These are phyloP conservation scores for Rubus parviflorus DNA, from an alignment of 306 rosid species.

Conservation along the genomic window DNA sequence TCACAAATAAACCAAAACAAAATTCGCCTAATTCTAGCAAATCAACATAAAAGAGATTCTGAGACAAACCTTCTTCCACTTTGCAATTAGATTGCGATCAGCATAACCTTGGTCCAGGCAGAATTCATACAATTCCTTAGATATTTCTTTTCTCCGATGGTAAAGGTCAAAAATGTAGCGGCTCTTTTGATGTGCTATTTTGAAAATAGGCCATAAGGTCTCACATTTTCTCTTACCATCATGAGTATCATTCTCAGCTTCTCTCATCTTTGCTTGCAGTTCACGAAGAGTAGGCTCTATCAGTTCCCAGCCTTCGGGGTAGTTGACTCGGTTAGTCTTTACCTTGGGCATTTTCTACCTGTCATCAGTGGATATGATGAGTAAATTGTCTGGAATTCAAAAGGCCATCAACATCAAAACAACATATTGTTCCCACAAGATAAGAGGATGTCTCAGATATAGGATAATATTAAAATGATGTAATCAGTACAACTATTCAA, in stretches of 20 bases:
- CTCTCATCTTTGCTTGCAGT: constrained; percentile 94
- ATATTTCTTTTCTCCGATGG: constrained; percentile 48
- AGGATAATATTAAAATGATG: background rate
- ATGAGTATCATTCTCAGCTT: constrained; percentile 54
- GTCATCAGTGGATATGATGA: constrained; percentile 16
- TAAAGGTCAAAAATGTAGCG: constrained; percentile 48
- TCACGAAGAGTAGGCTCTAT: constrained; percentile 87
- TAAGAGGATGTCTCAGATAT: background rate
- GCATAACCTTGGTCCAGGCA: constrained; percentile 50
- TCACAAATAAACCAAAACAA: background rate
- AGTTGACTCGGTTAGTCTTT: constrained; percentile 77
- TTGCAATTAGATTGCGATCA: constrained; percentile 48
- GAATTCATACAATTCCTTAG: constrained; percentile 46
- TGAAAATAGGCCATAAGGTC: constrained; percentile 52
- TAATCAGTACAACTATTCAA: background rate
- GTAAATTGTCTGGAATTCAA: constrained; percentile 5
- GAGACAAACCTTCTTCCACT: constrained; percentile 49
- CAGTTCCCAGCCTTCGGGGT: constrained; percentile 92
- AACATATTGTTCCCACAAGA: background rate
- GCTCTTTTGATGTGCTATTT: constrained; percentile 51
- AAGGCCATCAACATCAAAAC: background rate
- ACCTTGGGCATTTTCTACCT: constrained; percentile 75
- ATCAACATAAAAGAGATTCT: background rate
- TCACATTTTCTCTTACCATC: constrained; percentile 55
- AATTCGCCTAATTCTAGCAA: background rate